Conservation (phyloP, 2,329 filamentous ascomycete species). For the Venturia effusa region DNA sequence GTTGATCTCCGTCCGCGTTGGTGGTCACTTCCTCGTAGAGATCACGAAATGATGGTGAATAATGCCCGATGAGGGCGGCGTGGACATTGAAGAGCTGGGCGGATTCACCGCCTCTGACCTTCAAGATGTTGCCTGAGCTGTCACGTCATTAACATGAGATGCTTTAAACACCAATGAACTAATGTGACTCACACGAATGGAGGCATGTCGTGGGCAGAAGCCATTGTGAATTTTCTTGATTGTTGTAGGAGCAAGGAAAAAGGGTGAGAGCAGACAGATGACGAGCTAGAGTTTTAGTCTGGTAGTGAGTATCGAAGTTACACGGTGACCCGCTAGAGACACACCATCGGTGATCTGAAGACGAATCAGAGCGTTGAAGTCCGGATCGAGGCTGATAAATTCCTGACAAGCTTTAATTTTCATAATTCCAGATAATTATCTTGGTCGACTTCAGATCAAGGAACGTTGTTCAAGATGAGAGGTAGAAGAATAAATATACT, state of each 20-base stretch:
- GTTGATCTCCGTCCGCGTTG: not conserved
- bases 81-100: not conserved
- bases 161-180: not conserved
- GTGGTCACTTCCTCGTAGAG: not conserved
- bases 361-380: no score
- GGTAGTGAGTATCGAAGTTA: not conserved
- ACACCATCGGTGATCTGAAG: no score
- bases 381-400: no score
- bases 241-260: not conserved
- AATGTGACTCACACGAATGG: not conserved
- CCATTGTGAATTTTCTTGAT: not conserved
- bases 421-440: no score
- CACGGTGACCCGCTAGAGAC: not conserved
- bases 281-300: not conserved
- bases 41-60: not conserved
- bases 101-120: not conserved
- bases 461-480: no score
- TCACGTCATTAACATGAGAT: not conserved
- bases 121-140: not conserved
- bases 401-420: no score
- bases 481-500: no score
- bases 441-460: no score
- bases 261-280: not conserved
- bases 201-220: not conserved
- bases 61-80: not conserved